Evolutionary conservation across 208 protist species (phyloP).

Genomic region (Tritrichomonas foetus): DNA sequence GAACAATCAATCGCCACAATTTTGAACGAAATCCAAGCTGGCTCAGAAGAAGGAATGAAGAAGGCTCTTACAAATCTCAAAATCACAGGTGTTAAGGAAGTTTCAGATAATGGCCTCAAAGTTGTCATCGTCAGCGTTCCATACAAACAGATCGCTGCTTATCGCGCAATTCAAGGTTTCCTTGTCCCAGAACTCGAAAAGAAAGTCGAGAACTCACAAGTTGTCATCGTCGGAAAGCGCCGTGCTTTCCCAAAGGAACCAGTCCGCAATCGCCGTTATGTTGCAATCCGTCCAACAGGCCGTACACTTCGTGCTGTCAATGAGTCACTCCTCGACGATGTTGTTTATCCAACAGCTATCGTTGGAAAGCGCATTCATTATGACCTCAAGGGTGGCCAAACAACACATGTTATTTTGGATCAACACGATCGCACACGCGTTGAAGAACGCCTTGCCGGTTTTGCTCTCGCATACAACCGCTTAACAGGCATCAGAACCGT

Average conservation of each 20-base stretch:
- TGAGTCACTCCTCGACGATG: conserved; percentile 91
- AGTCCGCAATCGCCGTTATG: neutral
- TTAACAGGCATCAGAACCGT: neutral
- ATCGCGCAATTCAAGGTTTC: neutral
- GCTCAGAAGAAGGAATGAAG: neutral
- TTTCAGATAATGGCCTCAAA: neutral
- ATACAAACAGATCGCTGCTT: conserved; percentile 1
- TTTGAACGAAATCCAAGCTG: neutral
- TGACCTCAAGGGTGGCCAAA: conserved; percentile 83
- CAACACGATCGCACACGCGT: neutral
- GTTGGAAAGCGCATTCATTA: conserved; percentile 87
- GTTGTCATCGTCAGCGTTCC: neutral
- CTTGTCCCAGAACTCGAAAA: conserved; percentile 7
- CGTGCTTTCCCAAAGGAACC: conserved; percentile 39
- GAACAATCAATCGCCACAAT: neutral
- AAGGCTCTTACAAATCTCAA: neutral
- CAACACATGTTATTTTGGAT: neutral
- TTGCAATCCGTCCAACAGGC: conserved; percentile 60
- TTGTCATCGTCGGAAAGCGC: neutral
- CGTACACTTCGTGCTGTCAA: conserved; percentile 91
- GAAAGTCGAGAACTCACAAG: neutral
- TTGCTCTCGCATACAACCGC: neutral
- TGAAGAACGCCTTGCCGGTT: neutral
- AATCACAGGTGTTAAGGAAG: neutral
- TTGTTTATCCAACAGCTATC: conserved; percentile 91